phyloP scores from a whole-genome alignment of 129 eudicot genomes.

The Lonicera japonica region DNA sequence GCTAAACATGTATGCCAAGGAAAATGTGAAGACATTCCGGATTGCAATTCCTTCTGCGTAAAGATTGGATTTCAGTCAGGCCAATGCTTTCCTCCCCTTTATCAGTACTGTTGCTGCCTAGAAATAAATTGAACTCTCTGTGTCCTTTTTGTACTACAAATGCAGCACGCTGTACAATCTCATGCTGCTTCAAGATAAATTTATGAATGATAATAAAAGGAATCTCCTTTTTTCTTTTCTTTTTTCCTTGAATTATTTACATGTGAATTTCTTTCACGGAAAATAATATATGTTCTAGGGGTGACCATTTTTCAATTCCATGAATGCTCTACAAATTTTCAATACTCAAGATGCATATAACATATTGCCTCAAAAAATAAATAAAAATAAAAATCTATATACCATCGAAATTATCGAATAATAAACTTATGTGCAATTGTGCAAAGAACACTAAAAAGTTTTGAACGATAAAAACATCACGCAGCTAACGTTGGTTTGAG shows the following conservation, averaged over 20 bases:
- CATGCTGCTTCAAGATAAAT: too few relatives aligned
- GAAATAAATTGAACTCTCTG: neutral
- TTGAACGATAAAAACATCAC: too few relatives aligned
- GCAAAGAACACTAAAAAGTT: too few relatives aligned
- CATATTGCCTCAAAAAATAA: too few relatives aligned
- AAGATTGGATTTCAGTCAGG: slow-evolving; percentile 25
- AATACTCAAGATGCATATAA: too few relatives aligned
- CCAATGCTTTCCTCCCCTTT: slow-evolving; percentile 33
- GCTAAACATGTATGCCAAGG: slow-evolving; percentile 18
- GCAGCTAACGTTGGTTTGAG: too few relatives aligned
- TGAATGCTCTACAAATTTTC: too few relatives aligned
- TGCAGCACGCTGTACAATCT: neutral
- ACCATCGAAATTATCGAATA: too few relatives aligned
- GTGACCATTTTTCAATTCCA: too few relatives aligned
- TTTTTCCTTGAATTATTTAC: neutral
- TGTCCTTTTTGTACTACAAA: too few relatives aligned
- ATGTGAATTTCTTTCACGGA: neutral
- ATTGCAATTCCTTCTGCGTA: slow-evolving; percentile 28
- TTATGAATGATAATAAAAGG: neutral
- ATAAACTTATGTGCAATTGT: too few relatives aligned
- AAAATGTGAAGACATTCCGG: slow-evolving; percentile 28
- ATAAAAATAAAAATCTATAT: too few relatives aligned
- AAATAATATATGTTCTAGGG: neutral
- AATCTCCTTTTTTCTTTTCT: neutral
- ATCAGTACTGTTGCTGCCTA: slow-evolving; percentile 40